These are phyloP conservation scores for Cryptococcus sp. DNA, from an alignment of 1,284 basidiomycete species.

Conservation along the genomic window DNA sequence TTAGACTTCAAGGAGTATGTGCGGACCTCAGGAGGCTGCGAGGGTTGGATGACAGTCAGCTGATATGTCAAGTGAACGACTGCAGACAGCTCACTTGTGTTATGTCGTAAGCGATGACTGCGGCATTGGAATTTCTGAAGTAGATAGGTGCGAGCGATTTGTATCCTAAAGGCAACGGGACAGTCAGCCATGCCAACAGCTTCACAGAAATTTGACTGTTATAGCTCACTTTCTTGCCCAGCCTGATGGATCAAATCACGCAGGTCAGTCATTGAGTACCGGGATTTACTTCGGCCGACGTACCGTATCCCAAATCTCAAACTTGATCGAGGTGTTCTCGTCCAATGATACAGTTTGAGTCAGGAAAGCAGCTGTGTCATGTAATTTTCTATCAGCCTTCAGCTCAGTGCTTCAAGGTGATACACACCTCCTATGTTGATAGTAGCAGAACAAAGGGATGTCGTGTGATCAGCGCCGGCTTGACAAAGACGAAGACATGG, in stretches of 20 bases:
- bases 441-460: constrained; percentile 18
- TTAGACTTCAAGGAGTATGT: background rate
- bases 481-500: background rate
- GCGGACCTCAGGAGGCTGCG: constrained; percentile 37
- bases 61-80: background rate
- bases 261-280: background rate
- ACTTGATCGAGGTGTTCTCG: constrained; percentile 88
- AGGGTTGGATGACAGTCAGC: constrained; percentile 17
- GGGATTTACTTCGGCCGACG: background rate
- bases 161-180: constrained; percentile 34
- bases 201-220: constrained; percentile 7
- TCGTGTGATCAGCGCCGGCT: background rate
- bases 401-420: background rate
- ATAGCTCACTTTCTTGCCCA: constrained; percentile 50
- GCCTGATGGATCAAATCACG: constrained; percentile 29
- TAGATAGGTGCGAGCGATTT: constrained; percentile 79
- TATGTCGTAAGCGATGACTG: constrained; percentile 97
- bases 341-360: constrained; percentile 93
- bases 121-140: constrained; percentile 97
- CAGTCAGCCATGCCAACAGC: background rate
- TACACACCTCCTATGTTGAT: constrained; percentile 27
- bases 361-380: constrained; percentile 79
- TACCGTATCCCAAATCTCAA: constrained; percentile 85
- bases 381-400: constrained; percentile 20
- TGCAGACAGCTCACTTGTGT: constrained; percentile 60